Percentiles rank a stretch among this genome's conserved stretches.
Evolutionary conservation across 2,329 filamentous ascomycete genomes (phyloP).

Genomic region (Hymenoscyphus infarciens): DNA sequence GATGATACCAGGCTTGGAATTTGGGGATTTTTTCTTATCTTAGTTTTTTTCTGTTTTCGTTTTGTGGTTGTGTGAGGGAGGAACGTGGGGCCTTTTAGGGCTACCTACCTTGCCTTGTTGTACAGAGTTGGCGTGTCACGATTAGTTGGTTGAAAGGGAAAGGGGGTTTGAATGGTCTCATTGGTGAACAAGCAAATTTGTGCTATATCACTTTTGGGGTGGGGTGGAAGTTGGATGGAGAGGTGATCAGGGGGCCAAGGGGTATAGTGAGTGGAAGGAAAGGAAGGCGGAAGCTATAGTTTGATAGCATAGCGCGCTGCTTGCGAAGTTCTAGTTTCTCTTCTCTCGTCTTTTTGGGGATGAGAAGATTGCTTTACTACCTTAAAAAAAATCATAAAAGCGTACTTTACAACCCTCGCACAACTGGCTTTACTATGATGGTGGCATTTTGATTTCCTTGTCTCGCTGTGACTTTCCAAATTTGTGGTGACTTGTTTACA

Average conservation of each 20-base stretch:
- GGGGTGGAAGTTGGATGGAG: neutral
- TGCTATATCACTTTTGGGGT: neutral
- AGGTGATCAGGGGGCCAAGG: neutral
- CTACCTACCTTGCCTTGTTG: constrained; percentile 8
- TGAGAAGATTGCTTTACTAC: neutral
- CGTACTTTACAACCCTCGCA: neutral
- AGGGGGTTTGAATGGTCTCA: neutral
- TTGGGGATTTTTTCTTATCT: constrained; percentile 19
- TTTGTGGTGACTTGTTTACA: neutral
- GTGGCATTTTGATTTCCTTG: neutral
- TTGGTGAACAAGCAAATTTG: neutral
- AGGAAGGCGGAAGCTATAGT: neutral
- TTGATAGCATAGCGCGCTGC: neutral
- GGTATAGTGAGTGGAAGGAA: neutral
- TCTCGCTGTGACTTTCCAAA: neutral
- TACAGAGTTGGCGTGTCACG: constrained; percentile 12
- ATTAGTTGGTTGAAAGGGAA: neutral
- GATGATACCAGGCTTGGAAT: constrained; percentile 32
- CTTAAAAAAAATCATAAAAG: neutral
- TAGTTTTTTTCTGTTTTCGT: constrained; percentile 12
- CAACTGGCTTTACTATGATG: neutral
- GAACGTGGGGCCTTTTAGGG: constrained; percentile 7
- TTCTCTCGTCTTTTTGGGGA: neutral
- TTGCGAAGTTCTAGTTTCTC: neutral
- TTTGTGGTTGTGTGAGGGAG: neutral